Evolutionary conservation across 257 asterid species (phyloP), one percentile per base, ranked within the genome.

Genomic region (Perilla frutescens): DNA sequence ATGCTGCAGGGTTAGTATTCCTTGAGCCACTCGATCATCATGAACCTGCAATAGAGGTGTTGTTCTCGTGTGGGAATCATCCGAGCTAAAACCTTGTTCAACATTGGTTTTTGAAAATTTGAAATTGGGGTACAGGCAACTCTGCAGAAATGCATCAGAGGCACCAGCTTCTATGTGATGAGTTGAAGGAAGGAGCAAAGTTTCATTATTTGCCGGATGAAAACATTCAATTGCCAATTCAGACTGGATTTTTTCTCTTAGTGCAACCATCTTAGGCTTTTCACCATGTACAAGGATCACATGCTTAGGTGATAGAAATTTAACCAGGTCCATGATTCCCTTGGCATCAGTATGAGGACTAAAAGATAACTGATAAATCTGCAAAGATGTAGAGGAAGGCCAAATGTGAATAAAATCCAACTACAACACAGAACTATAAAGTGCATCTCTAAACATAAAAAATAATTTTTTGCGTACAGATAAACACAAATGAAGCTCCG

Each of bases 331-430:
- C 90, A 90, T 81, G 66, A 94, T 94, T 83, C 99, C 99, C 84
- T 90, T 91, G 79, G 92, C 91, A 72, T 94, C 97, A 13, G 97
- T 91, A 72, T 94, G 99, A 44, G 95, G 92, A 81, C 99, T 94
- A 75, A 94, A 94, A 6, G 91, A 84, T 54, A 86, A 45, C 13
- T 86, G 87, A 74, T 84, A 84, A 64, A 86, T 84, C 91, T 86
- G 89, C 64, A 77, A 20, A 20, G 2, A 10, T 5, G 54, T 2
- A n/a, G 34, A 62, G 15, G 66, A 41, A 51, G 67, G 70, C 54
- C 64, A 62, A 62, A 29, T 32, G 36, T 73, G 54, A 36, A 43
- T 14, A 26, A 39, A 54, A 26, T 44, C 51, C 8, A 15, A 61
- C 39, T 41, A 3, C 49, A 37, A 51, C 34, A 76, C 36, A 44